phyloP scores from a whole-genome alignment of 2,329 filamentous ascomycete genomes.

The Cadophora luteo-olivacea region DNA sequence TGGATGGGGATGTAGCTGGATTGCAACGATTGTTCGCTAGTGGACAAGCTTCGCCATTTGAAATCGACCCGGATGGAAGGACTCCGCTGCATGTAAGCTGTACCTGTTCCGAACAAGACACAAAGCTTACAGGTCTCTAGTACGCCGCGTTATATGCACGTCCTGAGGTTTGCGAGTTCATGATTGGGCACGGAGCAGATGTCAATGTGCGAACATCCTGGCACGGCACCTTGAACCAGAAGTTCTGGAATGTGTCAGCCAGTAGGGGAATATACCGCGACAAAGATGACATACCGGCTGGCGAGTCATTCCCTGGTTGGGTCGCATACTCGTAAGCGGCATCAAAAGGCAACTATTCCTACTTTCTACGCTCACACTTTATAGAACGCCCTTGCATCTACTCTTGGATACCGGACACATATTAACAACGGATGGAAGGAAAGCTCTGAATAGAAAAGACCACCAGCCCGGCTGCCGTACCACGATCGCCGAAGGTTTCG shows the following conservation, averaged over 20 bases:
- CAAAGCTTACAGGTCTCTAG: neutral
- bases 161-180: neutral
- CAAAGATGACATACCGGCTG: neutral
- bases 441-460: neutral
- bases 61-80: neutral
- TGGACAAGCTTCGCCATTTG: constrained; percentile 1
- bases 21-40: neutral
- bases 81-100: constrained; percentile 1
- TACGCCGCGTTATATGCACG: constrained; percentile 5
- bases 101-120: neutral
- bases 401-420: neutral
- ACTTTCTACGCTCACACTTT: neutral
- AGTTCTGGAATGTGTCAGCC: accelerated
- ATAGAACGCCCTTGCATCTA: constrained; percentile 4
- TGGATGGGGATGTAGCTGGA: constrained; percentile 16
- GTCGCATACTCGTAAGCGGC: neutral
- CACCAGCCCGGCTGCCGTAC: too few species aligned
- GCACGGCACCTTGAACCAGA: neutral
- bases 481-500: neutral
- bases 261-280: neutral
- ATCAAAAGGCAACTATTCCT: neutral
- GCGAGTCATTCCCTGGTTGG: neutral
- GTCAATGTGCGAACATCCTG: neutral
- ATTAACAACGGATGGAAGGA: neutral
- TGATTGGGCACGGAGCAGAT: neutral